Conservation (phyloP, 2,329 filamentous ascomycete genomes). For the Ophiocordyceps robertsii region DNA sequence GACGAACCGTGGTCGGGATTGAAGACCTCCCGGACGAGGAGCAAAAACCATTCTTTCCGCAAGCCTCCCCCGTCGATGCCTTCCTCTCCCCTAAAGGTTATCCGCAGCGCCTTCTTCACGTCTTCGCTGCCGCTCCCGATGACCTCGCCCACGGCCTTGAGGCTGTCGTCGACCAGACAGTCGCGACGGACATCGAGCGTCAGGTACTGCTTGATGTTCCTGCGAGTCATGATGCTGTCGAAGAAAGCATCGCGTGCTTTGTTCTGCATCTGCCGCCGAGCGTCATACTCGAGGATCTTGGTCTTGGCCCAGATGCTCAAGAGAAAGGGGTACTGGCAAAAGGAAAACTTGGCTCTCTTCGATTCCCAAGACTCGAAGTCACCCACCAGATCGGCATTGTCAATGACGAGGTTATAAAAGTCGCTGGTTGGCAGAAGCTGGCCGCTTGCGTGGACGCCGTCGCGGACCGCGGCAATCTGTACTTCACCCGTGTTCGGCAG, state of each 20-base stretch:
- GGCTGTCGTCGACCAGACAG: slow-evolving; percentile 77
- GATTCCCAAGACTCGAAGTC: slow-evolving; percentile 86
- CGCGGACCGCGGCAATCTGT: slow-evolving; percentile 8
- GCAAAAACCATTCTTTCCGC: slow-evolving; percentile 87
- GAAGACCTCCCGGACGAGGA: slow-evolving; percentile 80
- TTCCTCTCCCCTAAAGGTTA: slow-evolving; percentile 79
- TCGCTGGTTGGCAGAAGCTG: slow-evolving; percentile 67
- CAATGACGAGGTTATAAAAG: slow-evolving; percentile 79
- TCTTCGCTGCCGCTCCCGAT: slow-evolving; percentile 71
- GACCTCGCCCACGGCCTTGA: slow-evolving; percentile 73
- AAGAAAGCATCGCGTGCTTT: slow-evolving; percentile 86
- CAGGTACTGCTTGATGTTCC: slow-evolving; percentile 63
- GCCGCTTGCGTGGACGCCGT: slow-evolving; percentile 27
- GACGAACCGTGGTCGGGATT: slow-evolving; percentile 72
- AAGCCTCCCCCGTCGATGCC: slow-evolving; percentile 82
- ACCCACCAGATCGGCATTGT: slow-evolving; percentile 70
- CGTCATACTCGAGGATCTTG: slow-evolving; percentile 77
- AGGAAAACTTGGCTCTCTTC: slow-evolving; percentile 61
- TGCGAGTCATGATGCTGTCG: slow-evolving; percentile 67
- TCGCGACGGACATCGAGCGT: slow-evolving; percentile 67
- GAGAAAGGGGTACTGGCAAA: slow-evolving; percentile 87
- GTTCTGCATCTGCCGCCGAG: slow-evolving; percentile 75
- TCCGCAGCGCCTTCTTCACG: slow-evolving; percentile 78
- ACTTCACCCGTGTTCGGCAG: slow-evolving; percentile 10
- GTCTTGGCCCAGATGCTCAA: slow-evolving; percentile 89